Evolutionary conservation across 495 filamentous ascomycete genomes (phyloP).

Genomic region (Neurospora sp.): DNA sequence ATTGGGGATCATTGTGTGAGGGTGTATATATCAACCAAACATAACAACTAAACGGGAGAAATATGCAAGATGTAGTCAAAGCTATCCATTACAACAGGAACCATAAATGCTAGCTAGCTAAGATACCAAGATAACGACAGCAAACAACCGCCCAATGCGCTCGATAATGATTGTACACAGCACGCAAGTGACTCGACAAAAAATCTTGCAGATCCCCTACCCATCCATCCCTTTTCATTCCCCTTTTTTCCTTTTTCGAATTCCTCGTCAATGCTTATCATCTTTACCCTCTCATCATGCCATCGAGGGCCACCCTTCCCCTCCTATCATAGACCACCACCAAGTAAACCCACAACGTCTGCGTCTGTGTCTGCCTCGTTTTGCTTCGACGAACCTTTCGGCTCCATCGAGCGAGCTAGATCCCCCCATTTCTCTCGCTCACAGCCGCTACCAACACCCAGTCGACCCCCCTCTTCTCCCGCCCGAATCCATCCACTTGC

Average conservation of each 20-base stretch:
- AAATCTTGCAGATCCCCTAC: neutral
- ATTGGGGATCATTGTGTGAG: no score
- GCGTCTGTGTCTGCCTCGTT: neutral
- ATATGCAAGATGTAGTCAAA: neutral
- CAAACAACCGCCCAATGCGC: neutral
- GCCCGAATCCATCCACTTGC: neutral
- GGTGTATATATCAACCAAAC: no score
- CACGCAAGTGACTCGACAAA: neutral
- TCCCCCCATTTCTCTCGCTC: neutral
- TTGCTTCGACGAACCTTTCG: neutral
- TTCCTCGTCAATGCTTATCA: neutral
- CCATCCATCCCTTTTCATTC: neutral
- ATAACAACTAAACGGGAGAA: no score
- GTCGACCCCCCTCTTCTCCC: neutral
- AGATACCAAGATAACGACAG: neutral
- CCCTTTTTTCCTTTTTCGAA: neutral
- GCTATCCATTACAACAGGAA: neutral
- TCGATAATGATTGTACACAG: neutral
- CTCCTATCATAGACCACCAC: neutral
- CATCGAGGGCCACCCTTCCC: neutral
- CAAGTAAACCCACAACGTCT: neutral
- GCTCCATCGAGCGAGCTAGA: neutral
- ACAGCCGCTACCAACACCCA: fast-evolving
- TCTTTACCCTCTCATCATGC: neutral
- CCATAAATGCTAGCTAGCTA: neutral